Base-by-base conservation (phyloP, 2,329 filamentous ascomycete species). In the Didymella glomerata region DNA sequence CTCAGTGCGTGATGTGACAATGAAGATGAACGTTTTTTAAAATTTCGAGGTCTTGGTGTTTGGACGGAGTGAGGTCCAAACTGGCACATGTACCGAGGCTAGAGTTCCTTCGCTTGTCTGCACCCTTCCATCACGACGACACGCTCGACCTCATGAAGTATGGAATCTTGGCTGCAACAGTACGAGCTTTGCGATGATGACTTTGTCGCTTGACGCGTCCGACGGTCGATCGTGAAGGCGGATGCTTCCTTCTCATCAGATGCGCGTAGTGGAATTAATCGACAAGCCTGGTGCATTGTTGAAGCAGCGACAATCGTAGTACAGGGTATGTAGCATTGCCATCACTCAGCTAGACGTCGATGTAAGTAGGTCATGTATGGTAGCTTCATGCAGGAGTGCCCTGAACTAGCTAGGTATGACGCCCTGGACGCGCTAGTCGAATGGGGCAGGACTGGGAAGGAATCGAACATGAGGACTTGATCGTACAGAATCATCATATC, bases 81-180 rank as follows among this genome's bases (percentile, higher is more conserved):
- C 22, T 47, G 58, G 54, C 22, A 34, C 44, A 27, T 50, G 54
- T 51, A 49, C 58, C 58, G 58, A 61, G 58, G 58, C 54, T 57
- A 61, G 47, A 52, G 22, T 38, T 27, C 3, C 28, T 34, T 54
- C 50, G 56, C 45, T 53, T 58, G 32, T 52, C 27, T 30, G 55
- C 45, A 40, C 30, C 49, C 45, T 53, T 32, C 40, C 25, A n/a
- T 6, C 25, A 16, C 24, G 13, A 24, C 22, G 5, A n/a, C 24
- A n/a, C 5, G 41, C 16, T 25, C 41, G 22, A 40, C 30, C 30
- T 16, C 30, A 16, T 32, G n/a, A 9, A 11, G 18, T 20, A 36
- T 8, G 16, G 16, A n/a, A 9, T 36, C 14, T 36, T 4, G 30
- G 13, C 13, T 32, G 13, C 14, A 14, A 10, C 14, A 16, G 4